A percentile compares a stretch with the other conserved stretches of the same genome.
Conservation (phyloP, 106 monocot species). For the Acorus gramineus region DNA sequence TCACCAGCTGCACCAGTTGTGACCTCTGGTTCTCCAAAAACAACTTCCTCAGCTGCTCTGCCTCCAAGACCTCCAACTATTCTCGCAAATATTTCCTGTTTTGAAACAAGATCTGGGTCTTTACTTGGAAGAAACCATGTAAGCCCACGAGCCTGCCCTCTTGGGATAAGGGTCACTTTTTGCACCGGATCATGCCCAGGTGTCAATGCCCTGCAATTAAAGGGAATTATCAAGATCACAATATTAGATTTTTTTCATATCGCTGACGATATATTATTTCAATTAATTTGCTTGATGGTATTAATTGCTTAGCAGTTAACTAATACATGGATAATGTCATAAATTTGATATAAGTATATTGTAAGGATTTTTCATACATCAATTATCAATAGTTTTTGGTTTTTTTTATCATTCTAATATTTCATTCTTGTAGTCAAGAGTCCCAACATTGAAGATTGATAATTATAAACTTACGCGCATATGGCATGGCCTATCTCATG, state of each 20-base stretch:
- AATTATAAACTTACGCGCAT: constrained; percentile 42
- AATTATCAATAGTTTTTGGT: too few relatives aligned
- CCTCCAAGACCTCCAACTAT: constrained; percentile 66
- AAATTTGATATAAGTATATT: background rate
- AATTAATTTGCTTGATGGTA: too few relatives aligned
- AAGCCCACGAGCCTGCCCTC: constrained; percentile 61
- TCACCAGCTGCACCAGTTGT: constrained; percentile 75
- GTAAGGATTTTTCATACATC: too few relatives aligned
- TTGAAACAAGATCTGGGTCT: constrained; percentile 49
- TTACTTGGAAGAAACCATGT: constrained; percentile 63
- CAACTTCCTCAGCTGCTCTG: constrained; percentile 55
- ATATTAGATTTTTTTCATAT: too few relatives aligned
- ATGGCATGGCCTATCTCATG: constrained; percentile 70
- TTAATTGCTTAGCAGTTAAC: too few relatives aligned
- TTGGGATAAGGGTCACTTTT: constrained; percentile 54
- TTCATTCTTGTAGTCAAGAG: background rate
- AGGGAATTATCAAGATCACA: background rate
- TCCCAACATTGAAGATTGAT: background rate
- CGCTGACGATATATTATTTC: too few relatives aligned
- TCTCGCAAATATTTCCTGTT: constrained; percentile 54
- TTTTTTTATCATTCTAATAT: too few relatives aligned
- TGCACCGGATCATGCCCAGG: constrained; percentile 64
- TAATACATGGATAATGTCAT: background rate
- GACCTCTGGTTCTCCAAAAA: constrained; percentile 58
- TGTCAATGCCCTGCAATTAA: constrained; percentile 41